A percentile compares a stretch with the other conserved stretches of the same genome.
phyloP scores from a whole-genome alignment of 225 moss, liverwort and hornwort species.

The Polytrichum commune region DNA sequence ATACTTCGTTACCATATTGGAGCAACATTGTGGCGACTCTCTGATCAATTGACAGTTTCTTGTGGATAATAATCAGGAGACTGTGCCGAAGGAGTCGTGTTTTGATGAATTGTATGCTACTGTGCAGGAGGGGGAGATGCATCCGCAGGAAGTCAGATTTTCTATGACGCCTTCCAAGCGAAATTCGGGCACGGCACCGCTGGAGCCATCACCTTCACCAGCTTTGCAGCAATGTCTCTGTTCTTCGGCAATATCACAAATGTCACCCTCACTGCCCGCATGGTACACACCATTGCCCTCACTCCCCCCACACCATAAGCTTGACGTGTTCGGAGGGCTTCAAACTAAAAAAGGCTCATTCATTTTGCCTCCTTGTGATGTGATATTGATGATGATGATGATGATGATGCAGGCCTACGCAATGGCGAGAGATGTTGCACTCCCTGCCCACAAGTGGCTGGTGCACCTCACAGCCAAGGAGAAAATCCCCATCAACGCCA shows the following conservation, averaged over 20 bases:
- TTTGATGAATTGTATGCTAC: too few species aligned
- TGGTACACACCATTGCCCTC: constrained; percentile 11
- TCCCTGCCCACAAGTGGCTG: constrained; percentile 20
- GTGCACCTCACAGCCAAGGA: constrained; percentile 15
- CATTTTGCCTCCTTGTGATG: too few species aligned
- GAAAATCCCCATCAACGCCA: constrained; percentile 34
- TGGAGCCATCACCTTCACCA: constrained; percentile 31
- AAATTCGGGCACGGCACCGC: constrained; percentile 15
- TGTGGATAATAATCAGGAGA: too few species aligned
- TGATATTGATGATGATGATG: too few species aligned
- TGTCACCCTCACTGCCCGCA: constrained; percentile 42
- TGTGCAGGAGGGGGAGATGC: constrained; percentile 38
- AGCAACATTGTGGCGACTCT: too few species aligned
- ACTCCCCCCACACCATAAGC: background rate
- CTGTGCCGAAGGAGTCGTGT: too few species aligned
- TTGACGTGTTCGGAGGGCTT: too few species aligned
- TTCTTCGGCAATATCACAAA: constrained; percentile 47
- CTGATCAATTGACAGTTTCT: too few species aligned
- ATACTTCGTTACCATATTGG: too few species aligned
- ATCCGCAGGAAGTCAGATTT: constrained; percentile 41
- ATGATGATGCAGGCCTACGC: constrained; percentile 25
- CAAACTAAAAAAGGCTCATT: too few species aligned
- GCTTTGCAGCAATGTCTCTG: constrained; percentile 24
- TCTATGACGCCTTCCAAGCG: constrained; percentile 32
- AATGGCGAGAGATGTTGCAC: constrained; percentile 38